phyloP scores from a whole-genome alignment of 352 stramenopile species.

The Pythium sp. region DNA sequence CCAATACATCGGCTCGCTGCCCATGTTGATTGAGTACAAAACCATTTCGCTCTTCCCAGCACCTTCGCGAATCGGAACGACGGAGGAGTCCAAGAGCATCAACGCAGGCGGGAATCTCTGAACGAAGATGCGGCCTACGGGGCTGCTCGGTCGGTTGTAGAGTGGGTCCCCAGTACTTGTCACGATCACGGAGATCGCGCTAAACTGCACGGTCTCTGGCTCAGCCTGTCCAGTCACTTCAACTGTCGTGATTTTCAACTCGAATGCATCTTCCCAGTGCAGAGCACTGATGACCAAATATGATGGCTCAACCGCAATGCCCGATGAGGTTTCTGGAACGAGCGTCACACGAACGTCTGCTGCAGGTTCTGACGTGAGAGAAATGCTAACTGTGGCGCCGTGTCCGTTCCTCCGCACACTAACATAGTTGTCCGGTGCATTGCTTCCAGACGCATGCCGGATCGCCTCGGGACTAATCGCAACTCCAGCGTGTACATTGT shows the following conservation, averaged over 20 bases:
- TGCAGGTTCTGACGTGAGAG: constrained; percentile 37
- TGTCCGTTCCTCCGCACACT: constrained; percentile 41
- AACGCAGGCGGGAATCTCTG: constrained; percentile 35
- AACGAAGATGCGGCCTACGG: constrained; percentile 33
- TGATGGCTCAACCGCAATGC: constrained; percentile 28
- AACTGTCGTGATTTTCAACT: constrained; percentile 25
- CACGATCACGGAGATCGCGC: constrained; percentile 20
- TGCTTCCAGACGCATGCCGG: constrained; percentile 25
- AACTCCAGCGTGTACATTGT: constrained; percentile 48
- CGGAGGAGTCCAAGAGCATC: constrained; percentile 40
- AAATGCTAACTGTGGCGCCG: constrained; percentile 35
- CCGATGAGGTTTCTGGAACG: constrained; percentile 18
- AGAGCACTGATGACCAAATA: constrained; percentile 27
- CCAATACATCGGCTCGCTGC: constrained; percentile 67
- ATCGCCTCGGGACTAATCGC: constrained; percentile 33
- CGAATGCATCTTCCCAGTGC: constrained; percentile 28
- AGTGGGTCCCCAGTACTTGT: constrained; percentile 31
- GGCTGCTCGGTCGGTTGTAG: constrained; percentile 32
- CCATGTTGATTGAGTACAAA: constrained; percentile 37
- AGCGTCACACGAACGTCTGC: constrained; percentile 39
- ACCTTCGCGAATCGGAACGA: constrained; percentile 35
- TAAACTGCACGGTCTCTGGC: constrained; percentile 26
- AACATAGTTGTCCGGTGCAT: constrained; percentile 31
- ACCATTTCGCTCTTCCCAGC: constrained; percentile 23
- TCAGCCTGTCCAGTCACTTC: background rate